phyloP scores from a whole-genome alignment of 495 filamentous ascomycete genomes.

The Daldinia vernicosa region DNA sequence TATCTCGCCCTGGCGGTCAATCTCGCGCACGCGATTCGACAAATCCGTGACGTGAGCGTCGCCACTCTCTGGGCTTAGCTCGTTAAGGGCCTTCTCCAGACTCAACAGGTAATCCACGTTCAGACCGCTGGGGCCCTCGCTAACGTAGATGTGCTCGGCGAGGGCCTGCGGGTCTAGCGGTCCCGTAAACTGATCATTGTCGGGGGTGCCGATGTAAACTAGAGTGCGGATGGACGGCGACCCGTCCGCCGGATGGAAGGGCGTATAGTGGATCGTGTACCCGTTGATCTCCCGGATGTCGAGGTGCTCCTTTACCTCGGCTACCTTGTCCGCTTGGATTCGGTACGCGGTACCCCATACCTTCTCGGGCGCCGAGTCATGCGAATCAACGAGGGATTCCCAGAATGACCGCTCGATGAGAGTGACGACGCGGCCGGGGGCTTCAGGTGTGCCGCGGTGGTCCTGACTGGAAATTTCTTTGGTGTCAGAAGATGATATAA shows the following conservation, averaged over 20 bases:
- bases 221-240: constrained; percentile 61
- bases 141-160: constrained; percentile 82
- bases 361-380: constrained; percentile 64
- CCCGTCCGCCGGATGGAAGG: constrained; percentile 71
- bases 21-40: constrained; percentile 62
- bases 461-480: constrained; percentile 70
- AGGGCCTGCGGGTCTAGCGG: constrained; percentile 81
- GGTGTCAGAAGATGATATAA: constrained; percentile 6
- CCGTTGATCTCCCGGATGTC: constrained; percentile 98
- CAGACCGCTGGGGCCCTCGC: constrained; percentile 83
- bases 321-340: constrained; percentile 74
- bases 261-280: constrained; percentile 88
- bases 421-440: constrained; percentile 91
- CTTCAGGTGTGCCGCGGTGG: constrained; percentile 88
- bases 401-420: constrained; percentile 84
- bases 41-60: constrained; percentile 83
- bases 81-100: constrained; percentile 78
- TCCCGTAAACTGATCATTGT: constrained; percentile 92
- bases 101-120: constrained; percentile 91
- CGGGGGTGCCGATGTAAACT: constrained; percentile 94
- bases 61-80: constrained; percentile 77
- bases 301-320: constrained; percentile 87
- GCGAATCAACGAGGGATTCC: constrained; percentile 77
- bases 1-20: constrained; percentile 53
- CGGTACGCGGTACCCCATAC: constrained; percentile 97